These are phyloP conservation scores for Saturnispora ahearnii DNA, from an alignment of 805 yeast species.

Conservation along the genomic window DNA sequence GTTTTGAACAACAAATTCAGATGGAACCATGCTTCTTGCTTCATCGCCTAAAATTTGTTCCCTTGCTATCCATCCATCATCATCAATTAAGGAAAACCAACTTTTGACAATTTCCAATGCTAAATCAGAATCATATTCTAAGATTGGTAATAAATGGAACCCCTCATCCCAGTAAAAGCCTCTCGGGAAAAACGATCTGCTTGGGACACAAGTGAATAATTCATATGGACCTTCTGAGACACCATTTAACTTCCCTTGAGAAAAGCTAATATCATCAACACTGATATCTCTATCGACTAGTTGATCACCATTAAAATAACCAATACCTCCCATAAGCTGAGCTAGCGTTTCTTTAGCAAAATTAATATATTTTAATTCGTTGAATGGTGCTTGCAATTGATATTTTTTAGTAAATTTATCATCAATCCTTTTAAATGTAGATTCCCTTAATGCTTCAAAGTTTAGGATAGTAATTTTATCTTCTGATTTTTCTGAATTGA, in stretches of 20 bases:
- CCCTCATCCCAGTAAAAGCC: conserved; percentile 99
- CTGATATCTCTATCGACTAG: conserved; percentile 66
- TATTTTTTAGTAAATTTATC: conserved; percentile 43
- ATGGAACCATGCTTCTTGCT: conserved; percentile 80
- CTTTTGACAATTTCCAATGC: conserved; percentile 72
- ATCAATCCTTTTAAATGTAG: conserved; percentile 35
- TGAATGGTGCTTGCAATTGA: conserved; percentile 47
- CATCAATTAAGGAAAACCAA: conserved; percentile 83
- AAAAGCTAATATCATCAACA: conserved; percentile 63
- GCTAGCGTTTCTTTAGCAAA: conserved; percentile 79
- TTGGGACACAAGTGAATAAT: conserved; percentile 78
- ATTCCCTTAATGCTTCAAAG: conserved; percentile 29
- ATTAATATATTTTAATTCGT: conserved; percentile 30
- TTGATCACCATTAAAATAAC: conserved; percentile 79
- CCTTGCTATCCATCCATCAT: conserved; percentile 93
- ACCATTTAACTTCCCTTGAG: conserved; percentile 40
- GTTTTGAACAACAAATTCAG: conserved; percentile 73
- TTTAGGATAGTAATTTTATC: conserved; percentile 32
- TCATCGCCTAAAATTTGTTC: conserved; percentile 92
- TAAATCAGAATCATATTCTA: conserved; percentile 76
- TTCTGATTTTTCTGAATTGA: conserved; percentile 36
- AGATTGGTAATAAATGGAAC: conserved; percentile 75
- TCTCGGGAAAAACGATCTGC: conserved; percentile 89
- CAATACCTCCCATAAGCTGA: conserved; percentile 81
- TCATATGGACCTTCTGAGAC: conserved; percentile 67